A percentile compares a stretch with the other conserved stretches of the same genome.
These are phyloP conservation scores for Cochlearia excelsa DNA, from an alignment of 345 rosid species.

Conservation along the genomic window DNA sequence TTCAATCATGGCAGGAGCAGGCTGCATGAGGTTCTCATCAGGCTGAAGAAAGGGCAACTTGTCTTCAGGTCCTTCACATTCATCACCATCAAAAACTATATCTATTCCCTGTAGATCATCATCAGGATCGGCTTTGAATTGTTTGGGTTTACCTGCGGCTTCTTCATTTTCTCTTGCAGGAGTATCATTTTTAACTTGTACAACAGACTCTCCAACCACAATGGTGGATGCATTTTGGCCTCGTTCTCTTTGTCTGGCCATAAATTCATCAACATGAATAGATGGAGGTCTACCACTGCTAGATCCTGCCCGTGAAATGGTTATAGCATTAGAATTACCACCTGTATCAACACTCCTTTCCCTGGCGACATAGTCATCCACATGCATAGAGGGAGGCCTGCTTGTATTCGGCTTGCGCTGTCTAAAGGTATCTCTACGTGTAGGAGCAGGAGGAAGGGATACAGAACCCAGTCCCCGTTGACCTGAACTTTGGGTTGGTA, in stretches of 20 bases:
- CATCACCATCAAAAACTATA: constrained; percentile 94
- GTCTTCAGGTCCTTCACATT: constrained; percentile 79
- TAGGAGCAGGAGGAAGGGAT: constrained; percentile 58
- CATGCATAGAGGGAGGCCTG: constrained; percentile 99
- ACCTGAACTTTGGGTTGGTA: constrained; percentile 50
- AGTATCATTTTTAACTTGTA: constrained; percentile 54
- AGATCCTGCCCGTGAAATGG: constrained; percentile 76
- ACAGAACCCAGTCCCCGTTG: constrained; percentile 66
- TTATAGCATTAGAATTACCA: constrained; percentile 72
- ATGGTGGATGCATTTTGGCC: constrained; percentile 59
- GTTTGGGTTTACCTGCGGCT: constrained; percentile 58
- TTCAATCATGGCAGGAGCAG: constrained; percentile 61
- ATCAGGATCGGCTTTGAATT: constrained; percentile 74
- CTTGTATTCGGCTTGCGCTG: constrained; percentile 96
- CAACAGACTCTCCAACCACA: constrained; percentile 64
- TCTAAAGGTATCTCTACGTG: constrained; percentile 82
- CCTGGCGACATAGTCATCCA: constrained; percentile 97
- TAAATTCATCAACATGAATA: constrained; percentile 96
- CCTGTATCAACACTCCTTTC: constrained; percentile 82
- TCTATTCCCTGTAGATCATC: constrained; percentile 96
- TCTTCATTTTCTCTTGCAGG: constrained; percentile 54
- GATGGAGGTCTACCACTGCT: constrained; percentile 99
- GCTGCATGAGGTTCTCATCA: constrained; percentile 80
- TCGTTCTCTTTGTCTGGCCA: constrained; percentile 96
- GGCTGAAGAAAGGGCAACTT: constrained; percentile 85